Percentiles rank a stretch among this genome's conserved stretches.
Evolutionary conservation across 805 yeast species (phyloP).

Genomic region (Metschnikowia noctiluminum): DNA sequence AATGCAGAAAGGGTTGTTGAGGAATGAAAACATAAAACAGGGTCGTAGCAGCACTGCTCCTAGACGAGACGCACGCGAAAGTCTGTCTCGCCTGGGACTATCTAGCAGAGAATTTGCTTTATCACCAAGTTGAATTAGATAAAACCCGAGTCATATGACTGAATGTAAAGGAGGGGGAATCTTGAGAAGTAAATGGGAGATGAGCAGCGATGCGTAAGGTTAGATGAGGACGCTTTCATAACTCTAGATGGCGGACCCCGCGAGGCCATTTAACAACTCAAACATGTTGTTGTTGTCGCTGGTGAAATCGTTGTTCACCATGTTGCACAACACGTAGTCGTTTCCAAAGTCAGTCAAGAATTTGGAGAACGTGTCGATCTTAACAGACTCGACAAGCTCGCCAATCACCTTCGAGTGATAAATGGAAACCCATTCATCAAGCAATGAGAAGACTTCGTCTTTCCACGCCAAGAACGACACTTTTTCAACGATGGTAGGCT

Average conservation of each 20-base stretch:
- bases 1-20: constrained; percentile 15
- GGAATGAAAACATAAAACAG: constrained; percentile 10
- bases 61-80: background rate
- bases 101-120: constrained; percentile 19
- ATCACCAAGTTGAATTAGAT: constrained; percentile 23
- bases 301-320: constrained; percentile 82
- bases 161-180: background rate
- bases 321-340: constrained; percentile 73
- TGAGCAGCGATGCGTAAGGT: constrained; percentile 7
- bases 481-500: constrained; percentile 93
- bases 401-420: constrained; percentile 39
- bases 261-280: constrained; percentile 40
- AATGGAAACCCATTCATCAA: constrained; percentile 73
- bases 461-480: constrained; percentile 95
- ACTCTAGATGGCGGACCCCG: constrained; percentile 1
- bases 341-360: constrained; percentile 48
- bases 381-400: constrained; percentile 27
- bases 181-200: constrained; percentile 4
- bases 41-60: constrained; percentile 23
- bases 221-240: no score
- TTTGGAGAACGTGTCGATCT: constrained; percentile 30
- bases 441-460: constrained; percentile 84
- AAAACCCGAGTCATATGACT: constrained; percentile 15
- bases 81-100: constrained; percentile 12
- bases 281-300: constrained; percentile 57